These are phyloP conservation scores for Ophiostoma sp. DNA, from an alignment of 2,329 filamentous ascomycete species.

Conservation along the genomic window DNA sequence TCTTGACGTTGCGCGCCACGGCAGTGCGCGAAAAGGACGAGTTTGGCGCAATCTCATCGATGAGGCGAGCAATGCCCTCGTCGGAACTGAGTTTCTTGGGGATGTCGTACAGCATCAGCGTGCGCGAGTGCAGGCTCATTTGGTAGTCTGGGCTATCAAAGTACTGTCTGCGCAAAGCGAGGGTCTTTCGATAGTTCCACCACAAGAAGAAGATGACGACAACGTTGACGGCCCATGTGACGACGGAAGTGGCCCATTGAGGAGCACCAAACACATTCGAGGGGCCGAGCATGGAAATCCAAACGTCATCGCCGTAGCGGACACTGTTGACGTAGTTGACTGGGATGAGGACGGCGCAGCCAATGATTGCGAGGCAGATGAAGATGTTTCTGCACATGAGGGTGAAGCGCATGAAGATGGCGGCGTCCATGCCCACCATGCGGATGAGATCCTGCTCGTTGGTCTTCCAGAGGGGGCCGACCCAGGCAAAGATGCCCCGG, in stretches of 20 bases:
- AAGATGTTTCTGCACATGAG: conserved; percentile 94
- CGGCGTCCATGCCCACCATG: conserved; percentile 86
- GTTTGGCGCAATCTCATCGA: conserved; percentile 72
- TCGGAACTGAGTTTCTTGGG: conserved; percentile 71
- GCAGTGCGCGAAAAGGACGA: conserved; percentile 73
- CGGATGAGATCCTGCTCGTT: conserved; percentile 71
- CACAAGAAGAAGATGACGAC: conserved; percentile 76
- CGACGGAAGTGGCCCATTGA: conserved; percentile 55
- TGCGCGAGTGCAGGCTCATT: conserved; percentile 72
- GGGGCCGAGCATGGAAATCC: conserved; percentile 58
- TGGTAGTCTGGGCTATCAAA: conserved; percentile 86
- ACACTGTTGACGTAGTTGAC: conserved; percentile 59
- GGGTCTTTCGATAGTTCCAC: conserved; percentile 78
- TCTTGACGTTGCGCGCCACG: conserved; percentile 86
- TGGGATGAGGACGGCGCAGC: conserved; percentile 73
- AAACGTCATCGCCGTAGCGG: conserved; percentile 34
- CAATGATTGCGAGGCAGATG: conserved; percentile 62
- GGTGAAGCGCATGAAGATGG: conserved; percentile 80
- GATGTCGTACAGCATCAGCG: conserved; percentile 74
- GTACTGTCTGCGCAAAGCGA: conserved; percentile 66
- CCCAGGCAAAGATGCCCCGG: conserved; percentile 83
- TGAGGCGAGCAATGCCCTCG: conserved; percentile 79
- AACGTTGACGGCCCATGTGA: conserved; percentile 63
- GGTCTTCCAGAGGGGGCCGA: conserved; percentile 69
- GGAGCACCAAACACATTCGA: conserved; percentile 46